Conservation (phyloP, 1,284 basidiomycete species). For the Ceratobasidium sp. region DNA sequence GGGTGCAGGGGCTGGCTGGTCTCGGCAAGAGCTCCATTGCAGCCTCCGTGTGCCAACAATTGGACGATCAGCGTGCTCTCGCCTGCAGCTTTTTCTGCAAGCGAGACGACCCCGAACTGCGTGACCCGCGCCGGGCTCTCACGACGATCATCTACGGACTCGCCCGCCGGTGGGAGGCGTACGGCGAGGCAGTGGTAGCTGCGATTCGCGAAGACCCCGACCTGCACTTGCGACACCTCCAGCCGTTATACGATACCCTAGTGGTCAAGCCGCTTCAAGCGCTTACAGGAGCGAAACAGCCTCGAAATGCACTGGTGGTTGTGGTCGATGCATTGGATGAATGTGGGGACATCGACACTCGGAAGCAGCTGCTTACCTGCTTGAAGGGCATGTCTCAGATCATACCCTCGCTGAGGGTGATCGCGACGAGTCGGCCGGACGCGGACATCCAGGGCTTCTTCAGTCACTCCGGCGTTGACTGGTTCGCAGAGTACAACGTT, state of each 20-base stretch:
- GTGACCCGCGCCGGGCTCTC: conserved; percentile 30
- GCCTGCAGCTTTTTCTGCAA: conserved; percentile 55
- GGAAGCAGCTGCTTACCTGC: not conserved
- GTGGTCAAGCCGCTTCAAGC: not conserved
- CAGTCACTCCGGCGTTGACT: too few species aligned
- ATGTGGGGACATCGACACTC: conserved; percentile 8
- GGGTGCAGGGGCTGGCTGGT: conserved; percentile 52
- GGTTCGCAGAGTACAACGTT: not conserved
- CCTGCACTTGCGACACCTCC: not conserved
- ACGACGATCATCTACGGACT: conserved; percentile 34
- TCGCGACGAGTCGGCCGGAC: conserved; percentile 29
- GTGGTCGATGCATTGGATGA: conserved; percentile 44
- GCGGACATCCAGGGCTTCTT: conserved; percentile 10
- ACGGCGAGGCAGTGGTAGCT: not conserved
- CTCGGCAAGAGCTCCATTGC: conserved; percentile 53
- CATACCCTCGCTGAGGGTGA: conserved; percentile 2
- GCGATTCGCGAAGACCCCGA: not conserved
- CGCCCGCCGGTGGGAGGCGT: not conserved
- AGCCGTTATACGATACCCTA: not conserved
- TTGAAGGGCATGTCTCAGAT: not conserved
- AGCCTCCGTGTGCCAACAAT: conserved; percentile 49
- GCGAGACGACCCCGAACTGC: conserved; percentile 44
- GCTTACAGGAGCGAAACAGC: not conserved
- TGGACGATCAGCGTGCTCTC: conserved; percentile 44
- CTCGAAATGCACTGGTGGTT: conserved; percentile 2